Evolutionary conservation across 192 early-diverging fungal genomes (phyloP).

Genomic region (Backusella tarrabulga): DNA sequence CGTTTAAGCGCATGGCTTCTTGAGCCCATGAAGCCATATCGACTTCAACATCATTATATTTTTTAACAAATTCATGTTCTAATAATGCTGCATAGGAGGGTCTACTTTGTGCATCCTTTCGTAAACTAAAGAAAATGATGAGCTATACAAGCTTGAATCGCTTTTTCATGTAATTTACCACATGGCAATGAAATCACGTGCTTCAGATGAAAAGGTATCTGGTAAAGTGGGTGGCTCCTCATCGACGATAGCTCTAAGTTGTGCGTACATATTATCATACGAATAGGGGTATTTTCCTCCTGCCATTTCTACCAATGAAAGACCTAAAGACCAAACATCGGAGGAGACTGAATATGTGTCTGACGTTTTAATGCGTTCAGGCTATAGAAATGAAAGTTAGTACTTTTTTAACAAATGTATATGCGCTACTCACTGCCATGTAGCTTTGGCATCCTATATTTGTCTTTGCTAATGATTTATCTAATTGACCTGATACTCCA

Average conservation of each 20-base stretch:
- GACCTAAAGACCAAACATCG: constrained; percentile 92
- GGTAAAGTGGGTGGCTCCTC: constrained; percentile 76
- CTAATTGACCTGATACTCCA: constrained; percentile 91
- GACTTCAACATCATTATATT: constrained; percentile 59
- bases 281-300: constrained; percentile 80
- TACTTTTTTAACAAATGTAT: not conserved
- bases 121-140: constrained; percentile 41
- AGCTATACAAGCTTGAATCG: not conserved
- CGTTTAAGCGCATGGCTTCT: constrained; percentile 34
- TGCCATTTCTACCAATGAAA: constrained; percentile 84
- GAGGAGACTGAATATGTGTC: constrained; percentile 81
- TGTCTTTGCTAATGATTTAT: constrained; percentile 86
- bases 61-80: constrained; percentile 72
- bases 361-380: constrained; percentile 79
- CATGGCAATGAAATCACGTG: constrained; percentile 74
- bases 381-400: constrained; percentile 42
- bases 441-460: constrained; percentile 93
- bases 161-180: constrained; percentile 50
- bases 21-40: constrained; percentile 84
- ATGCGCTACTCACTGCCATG: constrained; percentile 68
- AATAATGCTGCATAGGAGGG: constrained; percentile 79
- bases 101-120: constrained; percentile 66
- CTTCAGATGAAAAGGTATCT: constrained; percentile 62
- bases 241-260: constrained; percentile 81
- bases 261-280: constrained; percentile 78